Evolutionary conservation across 345 rosid species (phyloP).

Genomic region (Citrus unshiu): DNA sequence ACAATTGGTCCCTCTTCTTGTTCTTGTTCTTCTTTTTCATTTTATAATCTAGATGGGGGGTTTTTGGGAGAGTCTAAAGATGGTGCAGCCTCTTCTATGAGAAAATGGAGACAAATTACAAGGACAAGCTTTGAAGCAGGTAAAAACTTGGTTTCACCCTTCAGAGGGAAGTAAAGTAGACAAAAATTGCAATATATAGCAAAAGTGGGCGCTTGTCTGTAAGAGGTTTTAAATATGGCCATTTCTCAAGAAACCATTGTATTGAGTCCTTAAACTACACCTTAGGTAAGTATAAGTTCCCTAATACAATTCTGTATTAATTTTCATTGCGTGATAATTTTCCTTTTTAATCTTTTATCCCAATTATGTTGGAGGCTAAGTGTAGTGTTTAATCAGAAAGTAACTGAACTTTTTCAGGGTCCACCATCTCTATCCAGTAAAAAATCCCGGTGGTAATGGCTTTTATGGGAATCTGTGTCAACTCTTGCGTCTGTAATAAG

Average conservation of each 20-base stretch:
- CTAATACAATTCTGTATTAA: no score
- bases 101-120: background rate
- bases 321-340: background rate
- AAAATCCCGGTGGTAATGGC: background rate
- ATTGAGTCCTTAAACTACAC: background rate
- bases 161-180: background rate
- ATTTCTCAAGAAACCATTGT: background rate
- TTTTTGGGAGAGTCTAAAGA: background rate
- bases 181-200: background rate
- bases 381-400: background rate
- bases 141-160: background rate
- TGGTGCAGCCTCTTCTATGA: background rate
- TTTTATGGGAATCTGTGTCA: background rate
- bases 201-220: background rate
- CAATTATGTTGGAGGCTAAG: background rate
- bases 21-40: background rate
- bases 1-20: background rate
- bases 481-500: background rate
- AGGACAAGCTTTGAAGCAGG: background rate
- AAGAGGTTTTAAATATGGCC: background rate
- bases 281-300: background rate
- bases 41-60: background rate
- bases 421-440: background rate
- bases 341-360: background rate
- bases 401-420: background rate